phyloP scores from a whole-genome alignment of 768 basidiomycete genomes.

The Mycena epipterygia region DNA sequence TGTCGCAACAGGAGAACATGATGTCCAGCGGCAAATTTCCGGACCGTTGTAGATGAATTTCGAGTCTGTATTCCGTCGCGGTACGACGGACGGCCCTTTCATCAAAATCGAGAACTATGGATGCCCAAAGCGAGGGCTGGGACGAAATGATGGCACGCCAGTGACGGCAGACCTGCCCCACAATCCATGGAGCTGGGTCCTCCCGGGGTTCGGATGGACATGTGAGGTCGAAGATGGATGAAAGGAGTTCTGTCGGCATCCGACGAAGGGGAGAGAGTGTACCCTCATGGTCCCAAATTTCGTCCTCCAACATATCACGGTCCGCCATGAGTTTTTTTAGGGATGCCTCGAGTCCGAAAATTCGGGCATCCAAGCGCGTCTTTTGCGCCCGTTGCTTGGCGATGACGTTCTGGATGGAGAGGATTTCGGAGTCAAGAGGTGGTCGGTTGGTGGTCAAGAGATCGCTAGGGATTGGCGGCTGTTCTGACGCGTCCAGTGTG shows the following conservation, averaged over 20 bases:
- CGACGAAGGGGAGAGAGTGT: neutral
- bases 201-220: neutral
- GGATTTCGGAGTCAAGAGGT: neutral
- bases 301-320: neutral
- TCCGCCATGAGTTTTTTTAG: neutral
- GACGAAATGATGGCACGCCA: conserved; percentile 1
- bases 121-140: conserved; percentile 8
- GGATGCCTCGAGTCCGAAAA: neutral
- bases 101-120: neutral
- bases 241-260: neutral
- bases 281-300: conserved; percentile 8
- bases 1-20: neutral
- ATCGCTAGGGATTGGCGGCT: neutral
- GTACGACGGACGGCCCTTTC: neutral
- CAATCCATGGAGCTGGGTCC: conserved; percentile 5
- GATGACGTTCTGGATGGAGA: neutral
- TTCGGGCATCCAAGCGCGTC: conserved; percentile 3
- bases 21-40: conserved; percentile 1
- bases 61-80: neutral
- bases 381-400: neutral
- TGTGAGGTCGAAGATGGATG: neutral
- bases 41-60: too few relatives aligned
- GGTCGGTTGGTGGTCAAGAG: conserved; percentile 18
- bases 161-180: conserved; percentile 13
- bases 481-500: neutral